A percentile compares a stretch with the other conserved stretches of the same genome.
phyloP scores from a whole-genome alignment of 1,284 basidiomycete genomes.

The Rhodotorula sp. region DNA sequence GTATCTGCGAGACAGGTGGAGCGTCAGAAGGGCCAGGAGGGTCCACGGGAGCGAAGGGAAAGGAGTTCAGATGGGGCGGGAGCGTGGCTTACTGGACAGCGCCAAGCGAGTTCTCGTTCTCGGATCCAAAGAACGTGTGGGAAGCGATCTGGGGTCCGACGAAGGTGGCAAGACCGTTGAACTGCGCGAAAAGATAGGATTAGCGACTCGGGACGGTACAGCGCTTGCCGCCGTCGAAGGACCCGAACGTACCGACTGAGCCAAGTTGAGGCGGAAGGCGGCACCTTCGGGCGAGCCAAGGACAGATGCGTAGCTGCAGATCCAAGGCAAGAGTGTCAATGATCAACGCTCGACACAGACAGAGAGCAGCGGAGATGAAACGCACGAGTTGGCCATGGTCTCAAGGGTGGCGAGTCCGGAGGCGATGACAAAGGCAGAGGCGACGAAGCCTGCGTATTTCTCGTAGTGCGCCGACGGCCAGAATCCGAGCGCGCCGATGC shows the following conservation, averaged over 20 bases:
- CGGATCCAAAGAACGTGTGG: constrained; percentile 44
- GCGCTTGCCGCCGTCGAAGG: not conserved
- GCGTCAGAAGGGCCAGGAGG: not conserved
- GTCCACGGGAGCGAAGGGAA: too few species aligned
- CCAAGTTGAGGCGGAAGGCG: constrained; percentile 73
- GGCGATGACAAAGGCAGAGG: constrained; percentile 52
- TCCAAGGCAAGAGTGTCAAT: not conserved
- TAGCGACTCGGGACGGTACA: constrained; percentile 45
- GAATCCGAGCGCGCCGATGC: constrained; percentile 70
- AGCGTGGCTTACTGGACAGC: constrained; percentile 58
- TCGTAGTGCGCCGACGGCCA: constrained; percentile 71
- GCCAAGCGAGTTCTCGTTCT: constrained; percentile 52
- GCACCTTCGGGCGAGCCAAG: constrained; percentile 67
- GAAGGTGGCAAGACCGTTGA: constrained; percentile 69
- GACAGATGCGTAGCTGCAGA: constrained; percentile 61
- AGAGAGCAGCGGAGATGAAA: not conserved
- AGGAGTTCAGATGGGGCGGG: not conserved
- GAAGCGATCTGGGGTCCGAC: constrained; percentile 76
- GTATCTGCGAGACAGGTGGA: constrained; percentile 47
- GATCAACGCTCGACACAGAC: too few species aligned
- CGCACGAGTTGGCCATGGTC: constrained; percentile 61
- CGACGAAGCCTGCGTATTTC: not conserved
- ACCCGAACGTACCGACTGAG: constrained; percentile 63
- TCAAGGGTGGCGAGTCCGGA: constrained; percentile 65
- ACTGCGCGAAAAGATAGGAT: not conserved